Evolutionary conservation across 371 early-diverging fungal genomes (phyloP).

Genomic region (Phascolomyces articulosus): DNA sequence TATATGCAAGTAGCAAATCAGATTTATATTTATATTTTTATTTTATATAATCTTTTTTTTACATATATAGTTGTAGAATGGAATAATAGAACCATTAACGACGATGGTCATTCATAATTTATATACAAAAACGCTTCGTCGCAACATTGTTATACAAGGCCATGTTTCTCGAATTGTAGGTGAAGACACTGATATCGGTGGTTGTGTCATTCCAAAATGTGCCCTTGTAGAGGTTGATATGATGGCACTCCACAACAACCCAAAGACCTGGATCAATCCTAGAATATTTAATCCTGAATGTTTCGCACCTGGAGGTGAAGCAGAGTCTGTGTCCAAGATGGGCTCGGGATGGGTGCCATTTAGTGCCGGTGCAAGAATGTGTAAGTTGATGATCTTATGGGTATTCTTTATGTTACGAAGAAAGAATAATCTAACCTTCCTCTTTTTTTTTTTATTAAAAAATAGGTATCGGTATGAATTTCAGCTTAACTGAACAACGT

Average conservation of each 20-base stretch:
- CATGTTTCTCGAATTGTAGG: not conserved
- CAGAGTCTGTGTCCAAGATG: constrained; percentile 1
- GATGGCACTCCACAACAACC: constrained; percentile 21
- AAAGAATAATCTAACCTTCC: too few species aligned
- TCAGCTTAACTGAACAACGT: constrained; percentile 58
- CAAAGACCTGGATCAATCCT: constrained; percentile 20
- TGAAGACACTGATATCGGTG: constrained; percentile 16
- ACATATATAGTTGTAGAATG: too few species aligned
- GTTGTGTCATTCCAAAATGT: constrained; percentile 17
- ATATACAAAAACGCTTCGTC: too few species aligned
- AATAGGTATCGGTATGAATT: constrained; percentile 60
- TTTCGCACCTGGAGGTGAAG: constrained; percentile 22
- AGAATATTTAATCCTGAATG: constrained; percentile 25
- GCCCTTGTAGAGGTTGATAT: constrained; percentile 13
- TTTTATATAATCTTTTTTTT: too few species aligned
- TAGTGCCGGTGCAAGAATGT: constrained; percentile 16
- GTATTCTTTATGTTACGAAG: too few species aligned
- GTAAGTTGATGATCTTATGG: too few species aligned
- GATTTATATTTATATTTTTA: too few species aligned
- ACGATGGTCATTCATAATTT: too few species aligned
- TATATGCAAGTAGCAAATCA: too few species aligned
- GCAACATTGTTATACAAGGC: too few species aligned
- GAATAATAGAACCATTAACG: too few species aligned
- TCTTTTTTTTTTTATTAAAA: too few species aligned
- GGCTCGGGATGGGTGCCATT: constrained; percentile 17